A percentile compares a stretch with the other conserved stretches of the same genome.
Evolutionary conservation across 108 stramenopile species (phyloP).

Genomic region (Craspedostauros australis): DNA sequence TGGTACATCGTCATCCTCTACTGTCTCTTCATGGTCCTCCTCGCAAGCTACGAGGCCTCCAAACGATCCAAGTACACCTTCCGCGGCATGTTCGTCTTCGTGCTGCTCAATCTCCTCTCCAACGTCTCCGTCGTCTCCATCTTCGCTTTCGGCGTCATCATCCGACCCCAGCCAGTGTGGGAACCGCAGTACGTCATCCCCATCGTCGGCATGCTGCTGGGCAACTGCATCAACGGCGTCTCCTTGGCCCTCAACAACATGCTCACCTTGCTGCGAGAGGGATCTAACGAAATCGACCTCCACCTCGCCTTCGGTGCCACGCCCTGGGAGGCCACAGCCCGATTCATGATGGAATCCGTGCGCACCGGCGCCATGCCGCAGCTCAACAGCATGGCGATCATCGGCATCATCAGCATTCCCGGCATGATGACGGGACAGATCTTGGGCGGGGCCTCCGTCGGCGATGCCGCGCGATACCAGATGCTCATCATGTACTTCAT

Average conservation of each 20-base stretch:
- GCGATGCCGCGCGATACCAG: constrained; percentile 86
- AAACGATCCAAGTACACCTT: constrained; percentile 63
- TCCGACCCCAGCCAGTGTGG: constrained; percentile 53
- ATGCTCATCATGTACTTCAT: constrained; percentile 80
- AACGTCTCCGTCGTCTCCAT: constrained; percentile 43
- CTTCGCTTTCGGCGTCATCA: constrained; percentile 64
- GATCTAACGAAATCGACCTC: constrained; percentile 55
- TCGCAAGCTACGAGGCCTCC: constrained; percentile 65
- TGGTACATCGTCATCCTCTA: constrained; percentile 33
- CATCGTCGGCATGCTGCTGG: constrained; percentile 84
- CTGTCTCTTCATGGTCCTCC: constrained; percentile 59
- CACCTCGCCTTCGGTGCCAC: constrained; percentile 36
- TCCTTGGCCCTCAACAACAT: constrained; percentile 55
- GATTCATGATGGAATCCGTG: constrained; percentile 33
- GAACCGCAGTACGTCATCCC: constrained; percentile 82
- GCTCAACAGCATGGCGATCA: constrained; percentile 55
- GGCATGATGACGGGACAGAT: constrained; percentile 97
- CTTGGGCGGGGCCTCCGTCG: constrained; percentile 69
- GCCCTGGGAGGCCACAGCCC: constrained; percentile 25
- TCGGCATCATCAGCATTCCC: constrained; percentile 54
- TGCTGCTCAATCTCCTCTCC: constrained; percentile 32
- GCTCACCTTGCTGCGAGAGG: constrained; percentile 39
- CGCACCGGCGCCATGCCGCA: constrained; percentile 52
- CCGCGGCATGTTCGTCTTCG: constrained; percentile 41
- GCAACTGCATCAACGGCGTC: constrained; percentile 77